These are phyloP conservation scores for Turnera subulata DNA, from an alignment of 345 rosid species.

Conservation along the genomic window DNA sequence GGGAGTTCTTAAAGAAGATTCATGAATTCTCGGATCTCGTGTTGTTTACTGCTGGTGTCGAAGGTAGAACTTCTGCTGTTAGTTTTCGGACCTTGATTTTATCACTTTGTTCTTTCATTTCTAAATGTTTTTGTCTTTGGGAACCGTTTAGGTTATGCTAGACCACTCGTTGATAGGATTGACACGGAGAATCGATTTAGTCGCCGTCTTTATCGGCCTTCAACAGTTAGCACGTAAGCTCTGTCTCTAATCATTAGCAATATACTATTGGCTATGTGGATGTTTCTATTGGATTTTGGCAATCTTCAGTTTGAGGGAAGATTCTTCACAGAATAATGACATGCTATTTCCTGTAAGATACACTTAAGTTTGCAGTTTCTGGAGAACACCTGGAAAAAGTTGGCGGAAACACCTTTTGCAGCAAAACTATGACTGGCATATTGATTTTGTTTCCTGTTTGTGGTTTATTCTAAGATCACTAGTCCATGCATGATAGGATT, in stretches of 20 bases:
- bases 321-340: not conserved
- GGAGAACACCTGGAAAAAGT: no score
- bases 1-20: slow-evolving; percentile 65
- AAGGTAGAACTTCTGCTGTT: slow-evolving; percentile 45
- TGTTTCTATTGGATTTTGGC: no score
- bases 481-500: no score
- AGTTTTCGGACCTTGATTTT: slow-evolving; percentile 9
- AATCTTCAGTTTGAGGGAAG: not conserved
- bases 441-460: no score
- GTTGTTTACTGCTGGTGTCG: slow-evolving; percentile 91
- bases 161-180: slow-evolving; percentile 87
- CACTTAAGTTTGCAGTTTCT: no score
- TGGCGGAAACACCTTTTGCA: no score
- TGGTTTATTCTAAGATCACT: no score
- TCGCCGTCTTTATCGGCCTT: slow-evolving; percentile 15
- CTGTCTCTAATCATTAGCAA: not conserved
- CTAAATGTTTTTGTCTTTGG: slow-evolving; percentile 6
- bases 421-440: no score
- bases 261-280: no score
- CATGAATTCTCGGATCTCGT: slow-evolving; percentile 79
- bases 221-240: slow-evolving; percentile 17
- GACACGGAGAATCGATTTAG: slow-evolving; percentile 51
- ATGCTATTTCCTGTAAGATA: no score
- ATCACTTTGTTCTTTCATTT: not conserved
- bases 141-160: slow-evolving; percentile 74